These are phyloP conservation scores for Chlorella sp. DNA, from an alignment of 139 green algal genomes.

Conservation along the genomic window DNA sequence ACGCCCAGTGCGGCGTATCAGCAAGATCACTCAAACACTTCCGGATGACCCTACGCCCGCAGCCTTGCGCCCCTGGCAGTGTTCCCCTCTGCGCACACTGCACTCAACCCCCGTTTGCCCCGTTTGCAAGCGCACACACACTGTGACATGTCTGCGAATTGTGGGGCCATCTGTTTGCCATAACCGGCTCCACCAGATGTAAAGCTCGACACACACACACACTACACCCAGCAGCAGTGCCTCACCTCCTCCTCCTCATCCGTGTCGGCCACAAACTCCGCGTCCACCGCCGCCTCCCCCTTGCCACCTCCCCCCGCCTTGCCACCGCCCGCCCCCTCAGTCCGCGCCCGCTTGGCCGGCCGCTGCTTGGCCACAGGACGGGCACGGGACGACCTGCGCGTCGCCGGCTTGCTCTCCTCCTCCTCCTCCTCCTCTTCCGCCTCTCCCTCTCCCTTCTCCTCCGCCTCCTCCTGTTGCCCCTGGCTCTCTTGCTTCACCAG, in stretches of 20 bases:
- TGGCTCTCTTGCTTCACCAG: background rate
- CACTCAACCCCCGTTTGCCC: background rate
- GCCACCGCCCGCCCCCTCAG: background rate
- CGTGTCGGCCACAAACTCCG: slow-evolving; percentile 18
- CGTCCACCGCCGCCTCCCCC: slow-evolving; percentile 16
- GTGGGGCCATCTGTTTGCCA: background rate
- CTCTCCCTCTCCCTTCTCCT: slow-evolving; percentile 3
- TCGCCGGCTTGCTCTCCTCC: slow-evolving; percentile 11
- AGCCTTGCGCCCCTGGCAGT: too few relatives aligned
- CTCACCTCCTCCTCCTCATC: slow-evolving; percentile 60
- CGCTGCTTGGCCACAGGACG: background rate
- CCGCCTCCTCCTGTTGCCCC: background rate
- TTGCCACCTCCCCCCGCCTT: background rate
- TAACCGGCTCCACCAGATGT: background rate
- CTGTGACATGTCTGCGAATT: background rate
- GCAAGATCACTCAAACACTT: too few relatives aligned
- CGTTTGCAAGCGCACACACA: background rate
- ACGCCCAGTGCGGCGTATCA: too few relatives aligned
- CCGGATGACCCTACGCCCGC: too few relatives aligned
- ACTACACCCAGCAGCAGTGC: background rate
- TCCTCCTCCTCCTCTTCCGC: slow-evolving; percentile 14
- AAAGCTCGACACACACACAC: background rate
- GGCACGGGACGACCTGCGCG: background rate
- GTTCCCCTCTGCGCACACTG: background rate
- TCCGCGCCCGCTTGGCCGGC: slow-evolving; percentile 6